Evolutionary conservation across 768 basidiomycete species (phyloP), one percentile per base, ranked within the genome.

Genomic region (Russula virescens): DNA sequence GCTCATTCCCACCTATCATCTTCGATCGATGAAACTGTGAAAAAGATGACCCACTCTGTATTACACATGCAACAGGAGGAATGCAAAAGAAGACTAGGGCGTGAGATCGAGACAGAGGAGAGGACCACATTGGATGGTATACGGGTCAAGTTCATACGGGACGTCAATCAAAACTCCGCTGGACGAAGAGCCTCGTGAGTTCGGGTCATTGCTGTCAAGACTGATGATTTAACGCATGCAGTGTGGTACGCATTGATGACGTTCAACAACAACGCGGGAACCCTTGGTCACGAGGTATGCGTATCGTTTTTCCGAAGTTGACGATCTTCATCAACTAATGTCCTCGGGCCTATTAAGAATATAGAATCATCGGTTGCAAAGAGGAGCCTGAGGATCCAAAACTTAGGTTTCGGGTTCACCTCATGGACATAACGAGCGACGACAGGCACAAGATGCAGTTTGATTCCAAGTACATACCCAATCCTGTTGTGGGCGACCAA

Each of bases 1-100:
- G 68, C 68, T 1, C 28, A 23, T 16, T n/a, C 40, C 3, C 47
- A 63, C 7, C 55, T 70, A 0, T n/a, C 35, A 1, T 35, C 50
- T 0, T 50, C 16, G 2, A 42, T 70, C 18, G 50, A 58, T 18
- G 5, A 4, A 7, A 38, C 42, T 1, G 62, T 47, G 47, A 38
- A 46, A 7, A 56, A 61, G 18, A 25, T 61, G 28, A 19, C 55
- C 0, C 28, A 3, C 1, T 42, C 31, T 5, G 61, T 66, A 2
- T 21, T 55, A 16, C 5, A 13, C 4, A 60, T 61, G n/a, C 69
- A 68, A 38, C 40, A 60, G 18, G 60, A 56, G 0, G 49, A 26
- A 2, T 57, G 55, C 42, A 45, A 25, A 16, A 35, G 40, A 7
- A 18, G 10, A 14, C n/a, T 69, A 18, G 26, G n/a, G 2, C 59